Evolutionary conservation across 352 stramenopile genomes (phyloP).

Genomic region (Globisporangium rhizosaccharum): DNA sequence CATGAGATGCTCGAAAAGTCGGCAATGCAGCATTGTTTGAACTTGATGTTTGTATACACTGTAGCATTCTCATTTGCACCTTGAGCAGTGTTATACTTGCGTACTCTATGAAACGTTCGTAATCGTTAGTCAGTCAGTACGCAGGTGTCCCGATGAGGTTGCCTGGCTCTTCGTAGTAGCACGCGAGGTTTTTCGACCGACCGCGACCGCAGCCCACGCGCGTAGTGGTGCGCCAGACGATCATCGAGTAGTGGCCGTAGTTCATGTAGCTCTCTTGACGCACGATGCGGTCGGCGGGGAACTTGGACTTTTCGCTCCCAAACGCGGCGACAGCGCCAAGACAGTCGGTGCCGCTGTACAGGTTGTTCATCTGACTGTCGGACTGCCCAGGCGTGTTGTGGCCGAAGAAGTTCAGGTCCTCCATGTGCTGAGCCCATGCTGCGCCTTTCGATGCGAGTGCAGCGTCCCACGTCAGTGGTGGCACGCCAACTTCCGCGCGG

Average conservation of each 20-base stretch:
- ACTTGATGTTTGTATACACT: no score
- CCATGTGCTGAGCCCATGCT: constrained; percentile 13
- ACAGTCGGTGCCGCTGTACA: constrained; percentile 14
- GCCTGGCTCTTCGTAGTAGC: constrained; percentile 15
- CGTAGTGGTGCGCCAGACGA: constrained; percentile 14
- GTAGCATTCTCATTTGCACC: no score
- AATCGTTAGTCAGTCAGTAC: constrained; percentile 1
- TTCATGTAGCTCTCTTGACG: constrained; percentile 7
- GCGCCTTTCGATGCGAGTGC: constrained; percentile 5
- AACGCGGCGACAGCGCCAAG: constrained; percentile 6
- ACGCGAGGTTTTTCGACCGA: constrained; percentile 10
- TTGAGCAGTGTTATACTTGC: no score
- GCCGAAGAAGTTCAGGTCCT: constrained; percentile 13
- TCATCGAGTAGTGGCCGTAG: constrained; percentile 16
- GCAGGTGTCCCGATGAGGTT: constrained; percentile 8
- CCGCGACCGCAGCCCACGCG: constrained; percentile 14
- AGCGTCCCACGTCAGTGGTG: constrained; percentile 7
- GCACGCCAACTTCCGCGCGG: constrained; percentile 8
- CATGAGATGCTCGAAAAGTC: no score
- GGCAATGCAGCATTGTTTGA: no score
- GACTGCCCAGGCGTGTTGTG: constrained; percentile 8
- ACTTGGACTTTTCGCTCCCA: constrained; percentile 7
- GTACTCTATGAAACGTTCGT: no score
- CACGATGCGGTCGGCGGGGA: constrained; percentile 12
- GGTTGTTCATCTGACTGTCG: constrained; percentile 17